Base-by-base conservation (phyloP, 148 eudicot genomes). In the Euryodendron excelsum region DNA sequence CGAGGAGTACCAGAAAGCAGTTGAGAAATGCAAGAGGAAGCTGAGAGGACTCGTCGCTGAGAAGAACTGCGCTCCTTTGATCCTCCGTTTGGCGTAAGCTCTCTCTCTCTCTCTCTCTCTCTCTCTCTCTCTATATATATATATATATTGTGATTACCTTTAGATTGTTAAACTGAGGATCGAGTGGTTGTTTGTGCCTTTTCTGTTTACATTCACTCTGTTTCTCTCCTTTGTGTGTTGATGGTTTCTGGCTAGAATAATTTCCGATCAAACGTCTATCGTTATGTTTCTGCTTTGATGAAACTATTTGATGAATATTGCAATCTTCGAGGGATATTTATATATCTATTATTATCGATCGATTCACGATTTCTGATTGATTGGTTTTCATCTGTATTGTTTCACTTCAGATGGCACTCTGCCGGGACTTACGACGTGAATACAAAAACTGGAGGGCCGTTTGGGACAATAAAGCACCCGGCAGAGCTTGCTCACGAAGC, bases 401-500 rank as follows among this genome's bases (percentile, higher is more conserved):
- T 47, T 44, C 23, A 27, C 53, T 48, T 25, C 79, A 92, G 97
- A 80, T 92, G 97, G 95, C 97, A 93, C 85, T 87, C 95, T 28
- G 95, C 93, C 70, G 96, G 93, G 41, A 90, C 96, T 21, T 88
- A 78, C 78, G 95, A 91, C 52, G 86, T 82, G 75, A 81, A 80
- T 1, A 77, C 92, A 0, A 92, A 87, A 81, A 92, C 96, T 18
- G 93, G 96, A 36, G 93, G 96, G 18, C 96, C 96, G 3, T 92
- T 90, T 69, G 96, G 96, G 68, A 92, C 96, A 0, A 90, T 92
- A 30, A 90, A 78, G 84, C 80, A 85, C 78, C 82, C 59, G 13
- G 80, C 36, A 6, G 96, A 92, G 84, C 87, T 85, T 13, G 80
- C 86, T 75, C 96, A 92, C 71, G 88, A 69, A 56, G 93, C 93